Percentiles rank a stretch among this genome's conserved stretches.
These are phyloP conservation scores for Tuber umbilicatum DNA, from an alignment of 495 filamentous ascomycete species.

Conservation along the genomic window DNA sequence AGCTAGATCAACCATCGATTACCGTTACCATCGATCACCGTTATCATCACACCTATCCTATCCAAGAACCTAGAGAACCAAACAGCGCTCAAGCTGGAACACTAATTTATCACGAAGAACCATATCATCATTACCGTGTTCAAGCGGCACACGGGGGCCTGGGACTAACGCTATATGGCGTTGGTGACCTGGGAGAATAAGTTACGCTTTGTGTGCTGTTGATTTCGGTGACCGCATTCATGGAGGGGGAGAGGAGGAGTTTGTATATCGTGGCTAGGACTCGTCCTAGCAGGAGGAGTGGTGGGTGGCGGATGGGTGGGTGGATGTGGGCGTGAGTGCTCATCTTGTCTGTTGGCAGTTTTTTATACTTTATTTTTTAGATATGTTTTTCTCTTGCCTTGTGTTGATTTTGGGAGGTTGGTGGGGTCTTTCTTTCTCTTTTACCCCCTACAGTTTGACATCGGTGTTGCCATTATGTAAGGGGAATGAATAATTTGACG, in stretches of 20 bases:
- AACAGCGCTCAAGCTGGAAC: constrained; percentile 63
- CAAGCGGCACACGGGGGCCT: constrained; percentile 79
- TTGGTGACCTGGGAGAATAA: constrained; percentile 48
- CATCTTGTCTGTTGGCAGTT: constrained; percentile 17
- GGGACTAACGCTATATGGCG: constrained; percentile 47
- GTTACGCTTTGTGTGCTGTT: constrained; percentile 55
- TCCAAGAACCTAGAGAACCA: constrained; percentile 74
- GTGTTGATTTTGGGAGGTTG: constrained; percentile 7
- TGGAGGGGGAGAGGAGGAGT: constrained; percentile 47
- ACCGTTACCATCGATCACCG: too few species aligned
- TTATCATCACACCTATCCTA: too few species aligned
- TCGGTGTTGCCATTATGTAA: background rate
- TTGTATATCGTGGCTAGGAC: constrained; percentile 4
- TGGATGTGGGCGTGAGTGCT: background rate
- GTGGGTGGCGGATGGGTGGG: background rate
- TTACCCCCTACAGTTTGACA: constrained; percentile 2
- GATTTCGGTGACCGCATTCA: constrained; percentile 54
- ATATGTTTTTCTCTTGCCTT: constrained; percentile 8
- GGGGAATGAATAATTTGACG: background rate
- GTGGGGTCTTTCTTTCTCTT: background rate
- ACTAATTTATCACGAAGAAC: constrained; percentile 70
- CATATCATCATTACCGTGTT: constrained; percentile 77
- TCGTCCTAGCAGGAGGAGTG: background rate
- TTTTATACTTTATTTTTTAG: constrained; percentile 17
- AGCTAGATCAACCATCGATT: too few species aligned